Conservation (phyloP, 2,329 filamentous ascomycete species). For the Aspergillus brasiliensis region DNA sequence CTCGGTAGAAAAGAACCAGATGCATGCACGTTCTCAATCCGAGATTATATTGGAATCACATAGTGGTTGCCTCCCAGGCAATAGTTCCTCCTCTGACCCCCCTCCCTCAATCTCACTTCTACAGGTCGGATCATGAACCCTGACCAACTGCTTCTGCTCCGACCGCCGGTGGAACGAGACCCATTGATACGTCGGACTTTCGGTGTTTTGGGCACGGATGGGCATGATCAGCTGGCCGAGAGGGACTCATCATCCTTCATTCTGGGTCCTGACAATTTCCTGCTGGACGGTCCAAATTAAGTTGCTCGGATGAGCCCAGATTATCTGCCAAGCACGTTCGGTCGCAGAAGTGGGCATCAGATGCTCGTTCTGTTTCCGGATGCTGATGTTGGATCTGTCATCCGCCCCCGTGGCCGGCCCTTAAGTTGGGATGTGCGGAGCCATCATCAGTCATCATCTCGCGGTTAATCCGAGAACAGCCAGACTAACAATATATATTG, state of each 20-base stretch:
- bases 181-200: slow-evolving; percentile 9
- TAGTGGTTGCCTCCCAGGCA: background rate
- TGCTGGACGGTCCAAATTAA: slow-evolving; percentile 7
- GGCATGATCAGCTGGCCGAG: slow-evolving; percentile 7
- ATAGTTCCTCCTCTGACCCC: background rate
- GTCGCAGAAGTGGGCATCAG: background rate
- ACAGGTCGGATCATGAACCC: background rate
- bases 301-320: slow-evolving; percentile 3
- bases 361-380: background rate
- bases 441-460: too few species aligned
- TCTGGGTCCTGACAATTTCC: slow-evolving; percentile 6
- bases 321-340: slow-evolving; percentile 1
- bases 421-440: background rate
- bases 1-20: background rate
- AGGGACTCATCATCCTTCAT: slow-evolving; percentile 1
- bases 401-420: background rate
- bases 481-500: background rate
- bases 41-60: background rate
- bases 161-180: background rate
- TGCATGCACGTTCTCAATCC: background rate
- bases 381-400: background rate
- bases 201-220: slow-evolving; percentile 19
- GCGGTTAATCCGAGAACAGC: background rate
- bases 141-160: background rate
- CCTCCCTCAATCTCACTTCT: background rate